Base-by-base conservation (phyloP, 208 protist species). In the Herpetomonas samuelpessoai region DNA sequence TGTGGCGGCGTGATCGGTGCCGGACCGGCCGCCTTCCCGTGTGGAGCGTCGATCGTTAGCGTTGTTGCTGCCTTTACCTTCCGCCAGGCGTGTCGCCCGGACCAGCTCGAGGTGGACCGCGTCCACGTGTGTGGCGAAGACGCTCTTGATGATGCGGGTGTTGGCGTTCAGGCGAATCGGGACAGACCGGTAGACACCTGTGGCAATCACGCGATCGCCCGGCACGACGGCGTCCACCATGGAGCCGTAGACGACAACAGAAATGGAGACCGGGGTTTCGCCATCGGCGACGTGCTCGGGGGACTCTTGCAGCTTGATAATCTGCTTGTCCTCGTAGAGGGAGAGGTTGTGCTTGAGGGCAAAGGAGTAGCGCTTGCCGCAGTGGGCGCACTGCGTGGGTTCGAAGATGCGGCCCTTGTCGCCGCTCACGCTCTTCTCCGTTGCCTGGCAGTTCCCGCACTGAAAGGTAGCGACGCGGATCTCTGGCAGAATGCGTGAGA, bases 211-310 rank as follows among this genome's bases (percentile, higher is more conserved):
- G 50, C 97, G 93, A 62, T 99, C 98, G 44, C 98, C 98, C 0
- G 98, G 98, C 50, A 96, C 93, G 4, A 94, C 83, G 10, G 77
- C 62, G 61, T 99, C 98, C n/a, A 99, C 97, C 39, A 99, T 72
- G 26, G 79, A 74, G 30, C 98, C 93, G 72, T 97, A 99, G 4
- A 94, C 85, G 9, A 97, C 92, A 2, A 99, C 54, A 10, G 83
- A 95, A 4, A 99, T 97, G 0, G 98, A 98, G 49, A 98, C 87
- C 14, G 99, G 99, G 22, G 98, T 99, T 64, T 99, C 98, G 38
- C 99, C 99, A 47, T 99, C 97, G 18, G 97, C 90, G n/a, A 99
- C 97, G 54, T 88, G 57, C 78, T 98, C 98, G 0, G 98, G 98
- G 2, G 94, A 92, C 71, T 99, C 98, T 79, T 99, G 98, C 25